A percentile compares a stretch with the other conserved stretches of the same genome.
Evolutionary conservation across 352 stramenopile genomes (phyloP).

Genomic region (Globisporangium emineosum): DNA sequence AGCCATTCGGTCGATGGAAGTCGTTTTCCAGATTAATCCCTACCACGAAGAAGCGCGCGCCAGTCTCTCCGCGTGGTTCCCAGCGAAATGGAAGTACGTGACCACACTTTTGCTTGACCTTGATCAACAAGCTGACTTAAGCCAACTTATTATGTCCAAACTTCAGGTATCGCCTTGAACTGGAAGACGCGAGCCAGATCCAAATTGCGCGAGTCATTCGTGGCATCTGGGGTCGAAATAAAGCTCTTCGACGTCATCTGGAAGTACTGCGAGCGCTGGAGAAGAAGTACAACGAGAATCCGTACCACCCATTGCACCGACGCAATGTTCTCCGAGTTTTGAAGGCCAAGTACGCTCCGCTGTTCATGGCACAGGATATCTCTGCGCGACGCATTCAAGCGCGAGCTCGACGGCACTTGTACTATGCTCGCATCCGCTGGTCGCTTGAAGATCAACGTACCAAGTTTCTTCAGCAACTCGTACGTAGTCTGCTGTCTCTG

Average conservation of each 20-base stretch:
- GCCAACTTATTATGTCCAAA: not conserved
- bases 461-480: constrained; percentile 41
- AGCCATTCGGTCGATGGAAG: constrained; percentile 69
- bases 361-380: constrained; percentile 62
- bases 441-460: constrained; percentile 25
- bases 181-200: constrained; percentile 63
- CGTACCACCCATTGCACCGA: constrained; percentile 38
- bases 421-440: constrained; percentile 45
- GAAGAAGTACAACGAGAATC: constrained; percentile 27
- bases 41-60: constrained; percentile 53
- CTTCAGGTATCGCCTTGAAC: constrained; percentile 51
- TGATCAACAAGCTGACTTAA: not conserved
- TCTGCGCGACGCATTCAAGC: constrained; percentile 48
- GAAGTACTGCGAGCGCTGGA: constrained; percentile 27
- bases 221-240: constrained; percentile 51
- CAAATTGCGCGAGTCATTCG: constrained; percentile 63
- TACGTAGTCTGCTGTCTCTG: constrained; percentile 16
- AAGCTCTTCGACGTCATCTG: constrained; percentile 16
- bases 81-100: constrained; percentile 65
- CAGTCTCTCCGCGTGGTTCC: constrained; percentile 60
- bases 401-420: constrained; percentile 32
- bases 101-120: not conserved
- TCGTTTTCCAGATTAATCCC: constrained; percentile 51
- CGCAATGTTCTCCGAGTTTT: constrained; percentile 34
- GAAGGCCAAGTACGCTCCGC: constrained; percentile 38